A percentile compares a stretch with the other conserved stretches of the same genome.
Evolutionary conservation across 768 basidiomycete species (phyloP).

Genomic region (Lactarius hatsudake): DNA sequence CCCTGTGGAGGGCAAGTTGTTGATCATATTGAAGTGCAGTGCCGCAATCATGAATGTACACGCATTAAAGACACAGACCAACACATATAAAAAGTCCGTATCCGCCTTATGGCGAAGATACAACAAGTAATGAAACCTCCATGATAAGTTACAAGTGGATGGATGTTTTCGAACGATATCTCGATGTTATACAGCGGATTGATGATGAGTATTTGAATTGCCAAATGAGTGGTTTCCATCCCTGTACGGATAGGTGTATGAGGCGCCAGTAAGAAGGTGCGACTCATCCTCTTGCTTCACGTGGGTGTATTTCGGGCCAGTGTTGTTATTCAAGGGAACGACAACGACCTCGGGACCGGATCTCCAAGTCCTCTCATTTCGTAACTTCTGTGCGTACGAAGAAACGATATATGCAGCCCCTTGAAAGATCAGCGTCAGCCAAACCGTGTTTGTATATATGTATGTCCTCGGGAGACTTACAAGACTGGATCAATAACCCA

Average conservation of each 20-base stretch:
- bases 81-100: not conserved
- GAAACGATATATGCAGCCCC: conserved; percentile 25
- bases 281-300: conserved; percentile 3
- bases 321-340: not conserved
- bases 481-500: conserved; percentile 15
- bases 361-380: conserved; percentile 7
- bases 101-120: not conserved
- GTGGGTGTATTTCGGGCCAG: conserved; percentile 9
- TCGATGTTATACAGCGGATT: not conserved
- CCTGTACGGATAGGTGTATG: conserved; percentile 18
- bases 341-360: not conserved
- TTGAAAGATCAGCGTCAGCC: not conserved
- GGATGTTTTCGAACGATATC: not conserved
- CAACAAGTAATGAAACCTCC: not conserved
- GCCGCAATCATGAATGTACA: not conserved
- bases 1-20: not conserved
- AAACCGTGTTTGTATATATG: too few species aligned
- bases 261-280: conserved; percentile 1
- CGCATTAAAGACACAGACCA: not conserved
- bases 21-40: not conserved
- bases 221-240: conserved; percentile 15
- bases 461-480: conserved; percentile 7
- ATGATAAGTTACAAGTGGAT: not conserved
- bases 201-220: not conserved
- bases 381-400: conserved; percentile 13